Conservation (phyloP, 2,329 filamentous ascomycete species). For the Monilinia polystroma region DNA sequence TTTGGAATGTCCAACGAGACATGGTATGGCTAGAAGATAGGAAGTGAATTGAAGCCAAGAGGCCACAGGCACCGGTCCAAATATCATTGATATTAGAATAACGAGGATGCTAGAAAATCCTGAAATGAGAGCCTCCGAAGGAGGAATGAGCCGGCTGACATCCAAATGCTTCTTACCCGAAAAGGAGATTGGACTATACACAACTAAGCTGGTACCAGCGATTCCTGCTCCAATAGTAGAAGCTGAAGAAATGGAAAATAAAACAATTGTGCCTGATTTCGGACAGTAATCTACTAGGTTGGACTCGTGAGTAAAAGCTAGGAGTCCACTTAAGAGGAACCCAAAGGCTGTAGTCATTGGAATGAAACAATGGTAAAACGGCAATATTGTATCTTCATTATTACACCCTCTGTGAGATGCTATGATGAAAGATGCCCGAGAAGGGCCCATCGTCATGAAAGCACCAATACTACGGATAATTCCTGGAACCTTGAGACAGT, state of each 20-base stretch:
- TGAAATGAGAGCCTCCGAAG: constrained; percentile 24
- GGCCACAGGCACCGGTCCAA: constrained; percentile 27
- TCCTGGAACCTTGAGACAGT: constrained; percentile 36
- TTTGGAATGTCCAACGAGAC: neutral
- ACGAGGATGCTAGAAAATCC: constrained; percentile 26
- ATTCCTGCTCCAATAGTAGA: constrained; percentile 27
- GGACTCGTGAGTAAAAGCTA: constrained; percentile 18
- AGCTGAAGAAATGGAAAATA: constrained; percentile 1
- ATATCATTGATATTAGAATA: constrained; percentile 26
- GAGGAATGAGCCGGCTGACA: constrained; percentile 22
- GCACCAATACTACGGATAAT: constrained; percentile 30
- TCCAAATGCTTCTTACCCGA: constrained; percentile 23
- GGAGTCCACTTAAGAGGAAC: constrained; percentile 25
- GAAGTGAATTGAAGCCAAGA: constrained; percentile 29
- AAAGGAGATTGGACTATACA: constrained; percentile 32
- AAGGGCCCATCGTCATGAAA: constrained; percentile 30
- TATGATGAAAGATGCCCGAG: constrained; percentile 29
- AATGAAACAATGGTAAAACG: constrained; percentile 28
- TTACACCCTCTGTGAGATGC: neutral
- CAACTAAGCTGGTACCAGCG: constrained; percentile 29
- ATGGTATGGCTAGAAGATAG: constrained; percentile 23
- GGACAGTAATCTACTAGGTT: neutral
- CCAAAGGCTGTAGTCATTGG: constrained; percentile 34
- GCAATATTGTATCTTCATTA: neutral
- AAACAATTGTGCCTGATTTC: neutral